These are phyloP conservation scores for Ramularia endophylla DNA, from an alignment of 2,329 filamentous ascomycete species.

Conservation along the genomic window DNA sequence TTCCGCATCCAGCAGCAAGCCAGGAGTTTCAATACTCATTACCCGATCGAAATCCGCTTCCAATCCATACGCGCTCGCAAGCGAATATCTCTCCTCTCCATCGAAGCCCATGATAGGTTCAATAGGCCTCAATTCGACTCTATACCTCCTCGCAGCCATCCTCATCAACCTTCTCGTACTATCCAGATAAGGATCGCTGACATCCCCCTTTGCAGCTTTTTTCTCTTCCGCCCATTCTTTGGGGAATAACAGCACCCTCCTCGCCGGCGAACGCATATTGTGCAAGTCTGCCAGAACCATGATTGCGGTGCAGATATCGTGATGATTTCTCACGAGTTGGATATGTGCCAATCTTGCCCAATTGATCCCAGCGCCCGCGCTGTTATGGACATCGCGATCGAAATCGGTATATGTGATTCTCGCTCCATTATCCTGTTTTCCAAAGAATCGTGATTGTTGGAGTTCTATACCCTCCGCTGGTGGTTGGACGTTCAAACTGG, in stretches of 20 bases:
- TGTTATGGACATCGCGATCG: conserved; percentile 18
- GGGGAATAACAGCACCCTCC: conserved; percentile 42
- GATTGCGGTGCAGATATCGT: conserved; percentile 45
- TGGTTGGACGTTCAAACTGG: conserved; percentile 11
- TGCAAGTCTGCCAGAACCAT: conserved; percentile 46
- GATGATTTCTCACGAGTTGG: conserved; percentile 41
- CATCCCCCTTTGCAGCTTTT: conserved; percentile 30
- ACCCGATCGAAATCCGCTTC: conserved; percentile 39
- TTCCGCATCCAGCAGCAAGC: conserved; percentile 42
- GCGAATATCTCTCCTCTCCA: conserved; percentile 33
- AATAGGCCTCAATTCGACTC: conserved; percentile 41
- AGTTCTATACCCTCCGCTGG: conserved; percentile 12
- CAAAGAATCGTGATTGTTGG: conserved; percentile 25
- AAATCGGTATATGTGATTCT: conserved; percentile 26
- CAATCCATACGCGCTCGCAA: conserved; percentile 41
- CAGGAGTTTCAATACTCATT: conserved; percentile 41
- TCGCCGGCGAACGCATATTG: conserved; percentile 40
- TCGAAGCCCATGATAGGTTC: conserved; percentile 25
- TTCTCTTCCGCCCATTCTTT: conserved; percentile 31
- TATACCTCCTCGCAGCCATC: conserved; percentile 41
- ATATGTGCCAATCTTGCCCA: conserved; percentile 44
- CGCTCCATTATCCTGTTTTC: conserved; percentile 14
- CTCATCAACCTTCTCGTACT: conserved; percentile 41
- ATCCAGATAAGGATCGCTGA: conserved; percentile 37
- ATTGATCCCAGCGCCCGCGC: conserved; percentile 28